Conservation (phyloP, 2,329 filamentous ascomycete genomes). For the Aureobasidium melanogenum region DNA sequence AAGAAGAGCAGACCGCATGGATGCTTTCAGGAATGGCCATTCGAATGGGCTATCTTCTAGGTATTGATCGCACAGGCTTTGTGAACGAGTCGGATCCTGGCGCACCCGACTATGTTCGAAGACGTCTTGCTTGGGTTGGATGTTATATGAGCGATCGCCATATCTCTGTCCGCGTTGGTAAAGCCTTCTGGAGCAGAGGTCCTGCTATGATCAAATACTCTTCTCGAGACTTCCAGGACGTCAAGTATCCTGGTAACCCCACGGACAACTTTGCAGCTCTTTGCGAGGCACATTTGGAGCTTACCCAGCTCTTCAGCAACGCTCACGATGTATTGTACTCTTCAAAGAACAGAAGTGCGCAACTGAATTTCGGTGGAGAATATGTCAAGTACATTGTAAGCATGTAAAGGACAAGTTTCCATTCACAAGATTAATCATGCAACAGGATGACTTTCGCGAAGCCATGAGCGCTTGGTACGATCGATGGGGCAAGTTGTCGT, state of each 20-base stretch:
- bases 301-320: conserved; percentile 27
- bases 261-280: conserved; percentile 26
- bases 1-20: conserved; percentile 27
- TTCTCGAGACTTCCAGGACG: conserved; percentile 24
- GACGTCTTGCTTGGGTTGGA: conserved; percentile 25
- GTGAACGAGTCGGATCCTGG: conserved; percentile 21
- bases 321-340: conserved; percentile 28
- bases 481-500: conserved; percentile 23
- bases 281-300: conserved; percentile 25
- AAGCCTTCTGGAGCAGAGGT: conserved; percentile 27
- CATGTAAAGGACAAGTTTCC: neutral
- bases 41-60: conserved; percentile 26
- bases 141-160: conserved; percentile 28
- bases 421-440: neutral
- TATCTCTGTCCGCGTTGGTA: conserved; percentile 25
- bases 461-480: conserved; percentile 25
- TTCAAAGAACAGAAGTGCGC: conserved; percentile 24
- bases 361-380: conserved; percentile 26
- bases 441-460: conserved; percentile 23
- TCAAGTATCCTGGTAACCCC: conserved; percentile 19
- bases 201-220: conserved; percentile 25
- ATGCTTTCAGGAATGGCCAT: conserved; percentile 27
- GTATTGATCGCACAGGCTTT: conserved; percentile 26
- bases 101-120: conserved; percentile 23
- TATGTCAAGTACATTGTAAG: conserved; percentile 26